Evolutionary conservation across 2,329 filamentous ascomycete species (phyloP).

Genomic region (Xylaria sp.): DNA sequence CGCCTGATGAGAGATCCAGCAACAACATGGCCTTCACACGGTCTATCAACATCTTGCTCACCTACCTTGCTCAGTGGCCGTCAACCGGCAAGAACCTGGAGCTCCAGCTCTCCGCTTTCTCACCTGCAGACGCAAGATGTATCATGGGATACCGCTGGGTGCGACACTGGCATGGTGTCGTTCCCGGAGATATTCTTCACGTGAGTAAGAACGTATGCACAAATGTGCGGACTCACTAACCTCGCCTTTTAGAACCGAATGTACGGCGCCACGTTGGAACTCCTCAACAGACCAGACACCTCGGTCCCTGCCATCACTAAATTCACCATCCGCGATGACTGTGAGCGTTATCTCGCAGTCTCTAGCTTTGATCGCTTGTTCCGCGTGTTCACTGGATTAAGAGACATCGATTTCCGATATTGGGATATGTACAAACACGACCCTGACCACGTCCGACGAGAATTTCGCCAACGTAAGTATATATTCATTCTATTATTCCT

Average conservation of each 20-base stretch:
- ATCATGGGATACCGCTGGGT: constrained; percentile 7
- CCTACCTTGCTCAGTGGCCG: constrained; percentile 25
- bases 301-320: constrained; percentile 26
- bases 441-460: constrained; percentile 1
- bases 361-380: constrained; percentile 10
- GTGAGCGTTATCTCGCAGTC: constrained; percentile 23
- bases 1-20: constrained; percentile 7
- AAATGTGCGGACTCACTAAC: constrained; percentile 1
- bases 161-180: constrained; percentile 8
- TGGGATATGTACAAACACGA: constrained; percentile 25
- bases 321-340: constrained; percentile 22
- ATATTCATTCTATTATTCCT: not conserved
- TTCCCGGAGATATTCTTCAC: constrained; percentile 23
- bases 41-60: constrained; percentile 17
- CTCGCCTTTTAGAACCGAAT: constrained; percentile 11
- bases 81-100: constrained; percentile 22
- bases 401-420: constrained; percentile 24
- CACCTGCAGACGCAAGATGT: constrained; percentile 13
- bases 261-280: constrained; percentile 19
- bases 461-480: constrained; percentile 28
- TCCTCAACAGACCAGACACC: not conserved
- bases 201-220: constrained; percentile 12
- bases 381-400: constrained; percentile 10
- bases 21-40: constrained; percentile 30
- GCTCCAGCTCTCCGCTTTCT: constrained; percentile 22